phyloP scores from a whole-genome alignment of 768 basidiomycete species.

The Fistulinella prunicolor region DNA sequence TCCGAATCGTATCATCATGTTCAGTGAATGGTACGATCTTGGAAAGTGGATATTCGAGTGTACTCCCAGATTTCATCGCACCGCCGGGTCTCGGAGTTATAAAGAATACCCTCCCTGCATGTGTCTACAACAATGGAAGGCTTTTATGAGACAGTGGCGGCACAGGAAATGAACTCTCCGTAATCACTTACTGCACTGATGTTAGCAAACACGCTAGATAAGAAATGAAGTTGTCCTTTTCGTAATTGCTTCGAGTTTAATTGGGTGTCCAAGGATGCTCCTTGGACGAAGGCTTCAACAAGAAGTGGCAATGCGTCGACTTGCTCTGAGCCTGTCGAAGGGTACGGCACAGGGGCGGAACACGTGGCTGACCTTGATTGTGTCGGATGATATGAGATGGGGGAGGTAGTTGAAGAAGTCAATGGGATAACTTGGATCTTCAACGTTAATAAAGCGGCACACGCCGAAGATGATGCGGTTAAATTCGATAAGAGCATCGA shows the following conservation, averaged over 20 bases:
- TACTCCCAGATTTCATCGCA: slow-evolving; percentile 39
- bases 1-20: slow-evolving; percentile 79
- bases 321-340: slow-evolving; percentile 49
- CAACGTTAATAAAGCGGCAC: slow-evolving; percentile 59
- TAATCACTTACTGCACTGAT: slow-evolving; percentile 62
- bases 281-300: slow-evolving; percentile 86
- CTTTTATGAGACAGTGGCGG: slow-evolving; percentile 1
- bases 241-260: slow-evolving; percentile 49
- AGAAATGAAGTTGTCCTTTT: slow-evolving; percentile 85
- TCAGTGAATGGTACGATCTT: slow-evolving; percentile 88
- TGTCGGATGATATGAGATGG: slow-evolving; percentile 62
- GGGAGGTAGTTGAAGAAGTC: slow-evolving; percentile 37
- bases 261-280: slow-evolving; percentile 51
- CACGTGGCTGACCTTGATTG: slow-evolving; percentile 82
- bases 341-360: slow-evolving; percentile 68
- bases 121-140: slow-evolving; percentile 46
- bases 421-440: slow-evolving; percentile 64
- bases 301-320: slow-evolving; percentile 74
- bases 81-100: slow-evolving; percentile 61
- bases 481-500: slow-evolving; percentile 98
- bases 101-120: slow-evolving; percentile 77
- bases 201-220: slow-evolving; percentile 94
- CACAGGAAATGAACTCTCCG: not conserved
- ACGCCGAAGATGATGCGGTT: slow-evolving; percentile 68
- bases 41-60: slow-evolving; percentile 74